Evolutionary conservation across 2,329 filamentous ascomycete genomes (phyloP).

Genomic region (Colletotrichum musicola): DNA sequence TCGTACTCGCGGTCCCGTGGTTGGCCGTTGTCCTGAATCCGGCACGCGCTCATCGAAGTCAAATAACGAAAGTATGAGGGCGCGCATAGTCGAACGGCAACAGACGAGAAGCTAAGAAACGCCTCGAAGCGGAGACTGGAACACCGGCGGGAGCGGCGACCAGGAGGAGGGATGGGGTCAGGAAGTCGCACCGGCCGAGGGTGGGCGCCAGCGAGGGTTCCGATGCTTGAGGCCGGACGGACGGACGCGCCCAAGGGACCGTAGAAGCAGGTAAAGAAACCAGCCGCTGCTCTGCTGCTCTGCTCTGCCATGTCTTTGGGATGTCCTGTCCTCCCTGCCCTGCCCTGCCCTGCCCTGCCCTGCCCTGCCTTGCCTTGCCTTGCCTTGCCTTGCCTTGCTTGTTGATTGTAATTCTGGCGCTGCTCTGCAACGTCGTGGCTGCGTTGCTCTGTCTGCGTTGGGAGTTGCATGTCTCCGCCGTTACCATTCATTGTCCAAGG

Average conservation of each 20-base stretch:
- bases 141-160: conserved; percentile 18
- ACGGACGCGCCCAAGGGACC: conserved; percentile 19
- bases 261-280: background rate
- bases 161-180: conserved; percentile 12
- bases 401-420: background rate
- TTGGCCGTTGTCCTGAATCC: conserved; percentile 27
- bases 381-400: too few relatives aligned
- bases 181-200: conserved; percentile 14
- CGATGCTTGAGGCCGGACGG: conserved; percentile 31
- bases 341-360: background rate
- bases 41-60: conserved; percentile 35
- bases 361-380: background rate
- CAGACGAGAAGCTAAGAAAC: conserved; percentile 21
- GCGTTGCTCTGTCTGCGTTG: background rate
- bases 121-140: conserved; percentile 24
- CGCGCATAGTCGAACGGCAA: conserved; percentile 34
- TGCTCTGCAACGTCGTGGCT: background rate
- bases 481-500: background rate
- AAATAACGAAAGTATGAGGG: conserved; percentile 37
- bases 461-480: background rate
- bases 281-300: background rate
- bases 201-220: conserved; percentile 13
- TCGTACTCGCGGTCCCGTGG: conserved; percentile 31
- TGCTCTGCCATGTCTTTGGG: background rate
- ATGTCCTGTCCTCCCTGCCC: background rate